Base-by-base conservation (phyloP, 179 eudicot species). In the Beta corolliflora region DNA sequence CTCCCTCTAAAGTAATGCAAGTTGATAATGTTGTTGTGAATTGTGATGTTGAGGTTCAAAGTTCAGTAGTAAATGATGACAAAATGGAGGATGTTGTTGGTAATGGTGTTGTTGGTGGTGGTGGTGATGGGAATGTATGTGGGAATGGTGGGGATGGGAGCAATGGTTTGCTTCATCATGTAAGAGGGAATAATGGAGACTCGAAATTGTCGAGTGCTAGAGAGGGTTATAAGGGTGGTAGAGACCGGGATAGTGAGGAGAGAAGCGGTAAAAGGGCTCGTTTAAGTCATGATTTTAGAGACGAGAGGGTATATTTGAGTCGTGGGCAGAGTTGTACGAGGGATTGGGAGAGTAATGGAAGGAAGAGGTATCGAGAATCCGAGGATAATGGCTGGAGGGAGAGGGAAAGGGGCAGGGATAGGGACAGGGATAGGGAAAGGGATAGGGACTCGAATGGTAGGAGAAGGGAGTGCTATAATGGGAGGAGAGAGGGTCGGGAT, bases 401-500 rank as follows among this genome's bases (percentile, higher is more conserved):
- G 15, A 80, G 84, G 46, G 84, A 45, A 44, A 54, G 74, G 25
- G 71, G n/a, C n/a, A 93, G 90, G 86, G 84, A 71, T 18, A 66
- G 82, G 75, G 85, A 78, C 9, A 71, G 77, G 46, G 75, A 84
- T 71, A 89, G 85, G 50, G 80, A 70, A 19, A 86, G 81, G 31
- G 77, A 86, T 54, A 85, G 88, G 82, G 87, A 79, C 23, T 79
- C 77, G 72, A 84, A 81, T 83, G 85, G 83, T 71, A 50, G 72
- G 50, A 90, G 86, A 88, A 86, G 88, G 81, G 90, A 85, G 82
- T 88, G 88, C 52, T 80, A 81, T 41, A 81, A 83, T 77, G 85
- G 88, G 71, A 83, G 91, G 82, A 86, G 88, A 67, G 94, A 86
- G 23, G 53, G 80, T 73, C 80, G 90, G 36, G 88, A 90, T 71